Evolutionary conservation across 768 basidiomycete species (phyloP), one percentile per base, ranked within the genome.

Genomic region (Boletus huronensis): DNA sequence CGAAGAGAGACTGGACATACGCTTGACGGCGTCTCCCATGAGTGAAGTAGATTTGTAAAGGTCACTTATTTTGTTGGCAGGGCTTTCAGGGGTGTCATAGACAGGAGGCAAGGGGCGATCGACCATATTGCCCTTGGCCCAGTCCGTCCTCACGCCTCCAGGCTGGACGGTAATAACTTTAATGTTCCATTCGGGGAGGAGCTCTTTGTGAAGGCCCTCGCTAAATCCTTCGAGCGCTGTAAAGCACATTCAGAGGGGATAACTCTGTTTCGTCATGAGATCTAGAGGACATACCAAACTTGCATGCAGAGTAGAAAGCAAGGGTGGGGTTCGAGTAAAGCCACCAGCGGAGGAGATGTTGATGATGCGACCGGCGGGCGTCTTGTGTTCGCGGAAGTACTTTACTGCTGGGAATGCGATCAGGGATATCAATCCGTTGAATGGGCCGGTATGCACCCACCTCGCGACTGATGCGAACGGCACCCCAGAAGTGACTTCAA

Each of bases 401-500:
- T 55, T 59, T 11, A 74, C 64, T 0, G 61, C 64, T 65, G 17
- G 2, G 10, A 14, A 32, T 11, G 3, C 6, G 9, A 42, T 50
- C 28, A 63, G 51, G 14, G 1, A 43, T 14, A 5, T 11, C 0
- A 31, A 36, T 40, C 13, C 6, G 1, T 3, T 19, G 26, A 21
- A 19, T n/a, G 5, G 5, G 16, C 3, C 3, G 3, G 17, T 3
- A 7, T 14, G 11, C 4, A 40, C 55, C 17, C 8, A 63, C 72
- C 58, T 65, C 66, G 28, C 58, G 53, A 43, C 65, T 64, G 43
- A 65, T 59, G 17, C 54, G 58, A 19, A 47, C 58, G 36, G 60
- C 50, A 25, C 67, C 71, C 71, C 72, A 73, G 48, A 72, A 72
- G 59, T 72, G 1, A 67, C 65, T 8, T 71, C 70, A 34, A 74